Conservation (phyloP, 495 filamentous ascomycete species). For the Recurvomyces mirabilis region DNA sequence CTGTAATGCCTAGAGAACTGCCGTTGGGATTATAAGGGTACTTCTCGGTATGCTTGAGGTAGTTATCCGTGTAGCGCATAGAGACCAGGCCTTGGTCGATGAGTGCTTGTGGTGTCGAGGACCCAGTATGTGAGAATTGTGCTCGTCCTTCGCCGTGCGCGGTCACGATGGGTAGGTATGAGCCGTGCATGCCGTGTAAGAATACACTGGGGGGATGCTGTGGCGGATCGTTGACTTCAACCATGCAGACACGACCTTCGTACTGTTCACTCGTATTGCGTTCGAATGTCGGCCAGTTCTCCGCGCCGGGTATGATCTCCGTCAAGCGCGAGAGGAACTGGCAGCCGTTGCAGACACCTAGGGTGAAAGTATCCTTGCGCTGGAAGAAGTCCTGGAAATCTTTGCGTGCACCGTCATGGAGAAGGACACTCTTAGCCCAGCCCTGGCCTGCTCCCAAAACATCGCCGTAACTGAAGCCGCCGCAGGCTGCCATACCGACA, state of each 20-base stretch:
- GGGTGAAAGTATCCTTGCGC: slow-evolving; percentile 76
- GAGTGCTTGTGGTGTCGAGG: slow-evolving; percentile 39
- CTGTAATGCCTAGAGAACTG: slow-evolving; percentile 75
- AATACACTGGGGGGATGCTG: slow-evolving; percentile 59
- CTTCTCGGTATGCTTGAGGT: slow-evolving; percentile 56
- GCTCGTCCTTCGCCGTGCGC: slow-evolving; percentile 91
- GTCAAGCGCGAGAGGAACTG: slow-evolving; percentile 84
- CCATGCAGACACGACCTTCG: slow-evolving; percentile 83
- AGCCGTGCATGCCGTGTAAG: slow-evolving; percentile 80
- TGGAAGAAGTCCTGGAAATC: slow-evolving; percentile 82
- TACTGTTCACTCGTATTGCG: slow-evolving; percentile 83
- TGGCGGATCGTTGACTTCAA: slow-evolving; percentile 57
- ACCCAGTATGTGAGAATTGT: slow-evolving; percentile 44
- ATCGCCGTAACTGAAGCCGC: slow-evolving; percentile 95
- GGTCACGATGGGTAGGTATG: slow-evolving; percentile 72
- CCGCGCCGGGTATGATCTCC: slow-evolving; percentile 73
- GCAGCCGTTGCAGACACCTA: slow-evolving; percentile 96
- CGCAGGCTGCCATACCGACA: slow-evolving; percentile 81
- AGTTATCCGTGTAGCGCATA: slow-evolving; percentile 76
- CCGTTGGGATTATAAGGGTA: slow-evolving; percentile 96
- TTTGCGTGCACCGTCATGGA: slow-evolving; percentile 62
- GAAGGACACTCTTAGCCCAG: slow-evolving; percentile 89
- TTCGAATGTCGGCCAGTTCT: slow-evolving; percentile 79
- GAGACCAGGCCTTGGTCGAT: slow-evolving; percentile 52
- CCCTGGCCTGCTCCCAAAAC: slow-evolving; percentile 89